phyloP scores from a whole-genome alignment of 495 filamentous ascomycete genomes.

The Daldinia loculata region DNA sequence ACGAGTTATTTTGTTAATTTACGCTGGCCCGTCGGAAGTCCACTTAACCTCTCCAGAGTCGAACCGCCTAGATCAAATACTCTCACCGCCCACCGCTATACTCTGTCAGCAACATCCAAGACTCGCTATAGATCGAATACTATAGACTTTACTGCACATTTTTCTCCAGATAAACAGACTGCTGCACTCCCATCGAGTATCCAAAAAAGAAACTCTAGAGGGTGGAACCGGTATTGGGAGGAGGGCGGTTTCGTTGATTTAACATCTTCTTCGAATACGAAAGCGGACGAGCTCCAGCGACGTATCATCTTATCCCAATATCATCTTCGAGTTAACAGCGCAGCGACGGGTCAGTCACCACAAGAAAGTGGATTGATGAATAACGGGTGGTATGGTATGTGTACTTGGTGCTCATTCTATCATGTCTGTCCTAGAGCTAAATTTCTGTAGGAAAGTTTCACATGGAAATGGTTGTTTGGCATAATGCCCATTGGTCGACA shows the following conservation, averaged over 20 bases:
- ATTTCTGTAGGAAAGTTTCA: conserved; percentile 39
- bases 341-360: conserved; percentile 46
- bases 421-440: not conserved
- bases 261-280: conserved; percentile 46
- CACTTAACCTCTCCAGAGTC: conserved; percentile 34
- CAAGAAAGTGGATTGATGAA: conserved; percentile 55
- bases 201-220: conserved; percentile 21
- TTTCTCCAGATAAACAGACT: conserved; percentile 26
- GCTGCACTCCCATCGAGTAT: conserved; percentile 29
- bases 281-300: conserved; percentile 58
- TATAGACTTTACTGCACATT: conserved; percentile 38
- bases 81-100: conserved; percentile 35
- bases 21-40: conserved; percentile 43
- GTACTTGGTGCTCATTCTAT: not conserved
- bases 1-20: conserved; percentile 52
- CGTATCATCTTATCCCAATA: conserved; percentile 61
- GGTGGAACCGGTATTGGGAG: conserved; percentile 57
- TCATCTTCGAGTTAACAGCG: conserved; percentile 58
- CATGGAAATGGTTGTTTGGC: conserved; percentile 57
- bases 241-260: conserved; percentile 59
- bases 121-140: conserved; percentile 15
- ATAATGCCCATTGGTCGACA: conserved; percentile 53
- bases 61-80: conserved; percentile 24
- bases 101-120: conserved; percentile 14
- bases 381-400: conserved; percentile 55